phyloP scores from a whole-genome alignment of 1,284 basidiomycete species.

The Melampsora americana region DNA sequence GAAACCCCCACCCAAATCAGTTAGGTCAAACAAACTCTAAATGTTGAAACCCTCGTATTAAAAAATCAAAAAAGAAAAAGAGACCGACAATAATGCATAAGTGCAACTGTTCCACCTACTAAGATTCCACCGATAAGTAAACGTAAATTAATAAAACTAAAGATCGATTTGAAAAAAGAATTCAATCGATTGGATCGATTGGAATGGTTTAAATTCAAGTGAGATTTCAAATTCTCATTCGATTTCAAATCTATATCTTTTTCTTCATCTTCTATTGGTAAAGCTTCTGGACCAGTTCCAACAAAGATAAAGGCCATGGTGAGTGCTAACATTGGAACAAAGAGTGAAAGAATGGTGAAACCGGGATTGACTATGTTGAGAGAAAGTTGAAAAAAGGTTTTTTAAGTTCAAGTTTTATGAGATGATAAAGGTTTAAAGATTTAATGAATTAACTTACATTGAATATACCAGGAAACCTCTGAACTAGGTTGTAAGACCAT shows the following conservation, averaged over 20 bases:
- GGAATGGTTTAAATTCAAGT: not conserved
- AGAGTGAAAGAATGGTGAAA: slow-evolving; percentile 28
- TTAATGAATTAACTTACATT: slow-evolving; percentile 6
- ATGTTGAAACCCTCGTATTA: too few species aligned
- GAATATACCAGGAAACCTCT: slow-evolving; percentile 26
- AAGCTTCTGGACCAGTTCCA: slow-evolving; percentile 15
- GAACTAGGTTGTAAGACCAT: slow-evolving; percentile 16
- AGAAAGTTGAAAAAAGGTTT: too few species aligned
- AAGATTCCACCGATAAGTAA: slow-evolving; percentile 59
- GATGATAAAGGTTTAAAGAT: too few species aligned
- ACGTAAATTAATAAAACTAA: slow-evolving; percentile 19
- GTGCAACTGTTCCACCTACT: slow-evolving; percentile 69
- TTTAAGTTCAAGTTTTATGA: too few species aligned
- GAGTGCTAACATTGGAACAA: slow-evolving; percentile 31
- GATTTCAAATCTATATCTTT: not conserved
- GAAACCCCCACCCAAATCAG: too few species aligned
- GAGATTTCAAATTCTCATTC: not conserved
- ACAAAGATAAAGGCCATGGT: slow-evolving; percentile 28
- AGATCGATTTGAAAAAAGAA: not conserved
- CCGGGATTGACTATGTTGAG: slow-evolving; percentile 20
- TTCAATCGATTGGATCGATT: too few species aligned
- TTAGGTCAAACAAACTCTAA: too few species aligned
- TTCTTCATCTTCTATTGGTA: slow-evolving; percentile 18
- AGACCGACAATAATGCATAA: slow-evolving; percentile 43
- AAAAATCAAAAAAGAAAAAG: too few species aligned